Evolutionary conservation across 805 yeast species (phyloP).

Genomic region (Candida sphagnicola): DNA sequence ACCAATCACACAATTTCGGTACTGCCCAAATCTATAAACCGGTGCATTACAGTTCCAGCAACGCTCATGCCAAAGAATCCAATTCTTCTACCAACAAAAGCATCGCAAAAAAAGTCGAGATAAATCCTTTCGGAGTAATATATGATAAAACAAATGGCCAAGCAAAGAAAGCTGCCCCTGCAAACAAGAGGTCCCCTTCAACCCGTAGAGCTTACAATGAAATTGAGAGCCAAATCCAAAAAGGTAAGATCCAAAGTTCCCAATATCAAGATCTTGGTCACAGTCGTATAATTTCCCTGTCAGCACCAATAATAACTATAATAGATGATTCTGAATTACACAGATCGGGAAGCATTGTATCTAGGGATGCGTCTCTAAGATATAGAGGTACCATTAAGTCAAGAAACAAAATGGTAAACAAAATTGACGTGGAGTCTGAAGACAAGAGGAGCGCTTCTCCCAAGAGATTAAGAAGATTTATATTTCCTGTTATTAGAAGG

Average conservation of each 20-base stretch:
- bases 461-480: constrained; percentile 11
- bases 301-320: constrained; percentile 22
- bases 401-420: constrained; percentile 25
- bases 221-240: constrained; percentile 5
- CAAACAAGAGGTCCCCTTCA: not conserved
- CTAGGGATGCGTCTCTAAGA: constrained; percentile 26
- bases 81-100: not conserved
- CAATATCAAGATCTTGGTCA: not conserved
- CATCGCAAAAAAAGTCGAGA: constrained; percentile 12
- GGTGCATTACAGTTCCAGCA: not conserved
- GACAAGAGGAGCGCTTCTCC: constrained; percentile 1
- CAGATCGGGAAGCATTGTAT: constrained; percentile 26
- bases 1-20: not conserved
- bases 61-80: not conserved
- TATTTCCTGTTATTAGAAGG: constrained; percentile 33
- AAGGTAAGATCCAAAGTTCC: constrained; percentile 4
- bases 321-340: constrained; percentile 16
- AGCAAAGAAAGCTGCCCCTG: constrained; percentile 1
- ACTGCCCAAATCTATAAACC: constrained; percentile 2
- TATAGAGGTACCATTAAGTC: constrained; percentile 25
- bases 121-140: constrained; percentile 27
- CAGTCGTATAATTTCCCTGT: constrained; percentile 4
- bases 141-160: constrained; percentile 10
- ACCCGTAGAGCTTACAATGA: constrained; percentile 3
- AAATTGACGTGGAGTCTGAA: constrained; percentile 9